Evolutionary conservation across 148 eudicot genomes (phyloP).

Genomic region (Mesembryanthemum crystallinum): DNA sequence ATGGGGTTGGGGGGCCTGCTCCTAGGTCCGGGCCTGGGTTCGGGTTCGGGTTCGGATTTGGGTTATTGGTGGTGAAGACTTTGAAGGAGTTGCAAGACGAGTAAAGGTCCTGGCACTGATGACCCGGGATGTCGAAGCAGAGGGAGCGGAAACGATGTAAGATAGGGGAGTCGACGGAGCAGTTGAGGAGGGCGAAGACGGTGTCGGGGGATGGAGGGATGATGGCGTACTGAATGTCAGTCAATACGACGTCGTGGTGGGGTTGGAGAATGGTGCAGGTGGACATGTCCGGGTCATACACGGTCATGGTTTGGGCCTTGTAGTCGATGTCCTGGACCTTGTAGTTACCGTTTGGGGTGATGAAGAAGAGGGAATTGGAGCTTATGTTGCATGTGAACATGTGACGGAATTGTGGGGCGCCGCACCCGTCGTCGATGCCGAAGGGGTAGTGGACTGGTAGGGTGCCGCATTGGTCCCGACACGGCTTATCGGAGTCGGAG

Average conservation of each 20-base stretch:
- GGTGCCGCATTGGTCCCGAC: constrained; percentile 70
- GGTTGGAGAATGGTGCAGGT: constrained; percentile 92
- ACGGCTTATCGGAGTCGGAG: constrained; percentile 21
- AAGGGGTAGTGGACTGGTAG: constrained; percentile 72
- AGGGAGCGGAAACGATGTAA: constrained; percentile 69
- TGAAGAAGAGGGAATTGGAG: constrained; percentile 49
- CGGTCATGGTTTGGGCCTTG: constrained; percentile 41
- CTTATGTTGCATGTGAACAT: constrained; percentile 71
- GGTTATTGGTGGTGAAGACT: constrained; percentile 17
- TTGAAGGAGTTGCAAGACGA: constrained; percentile 65
- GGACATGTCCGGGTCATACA: constrained; percentile 92
- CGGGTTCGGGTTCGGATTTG: neutral
- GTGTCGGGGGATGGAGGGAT: constrained; percentile 85
- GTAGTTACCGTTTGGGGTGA: constrained; percentile 83
- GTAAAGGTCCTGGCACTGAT: constrained; percentile 80
- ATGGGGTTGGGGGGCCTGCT: neutral
- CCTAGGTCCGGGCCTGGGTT: constrained; percentile 4
- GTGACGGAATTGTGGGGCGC: constrained; percentile 65
- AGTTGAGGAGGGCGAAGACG: constrained; percentile 72
- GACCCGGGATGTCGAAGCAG: constrained; percentile 79
- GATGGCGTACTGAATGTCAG: constrained; percentile 63
- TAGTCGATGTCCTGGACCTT: constrained; percentile 80
- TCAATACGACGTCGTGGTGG: constrained; percentile 63
- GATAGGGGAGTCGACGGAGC: constrained; percentile 83
- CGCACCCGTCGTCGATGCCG: constrained; percentile 84